These are phyloP conservation scores for Colletotrichum sp. DNA, from an alignment of 2,329 filamentous ascomycete species.

Conservation along the genomic window DNA sequence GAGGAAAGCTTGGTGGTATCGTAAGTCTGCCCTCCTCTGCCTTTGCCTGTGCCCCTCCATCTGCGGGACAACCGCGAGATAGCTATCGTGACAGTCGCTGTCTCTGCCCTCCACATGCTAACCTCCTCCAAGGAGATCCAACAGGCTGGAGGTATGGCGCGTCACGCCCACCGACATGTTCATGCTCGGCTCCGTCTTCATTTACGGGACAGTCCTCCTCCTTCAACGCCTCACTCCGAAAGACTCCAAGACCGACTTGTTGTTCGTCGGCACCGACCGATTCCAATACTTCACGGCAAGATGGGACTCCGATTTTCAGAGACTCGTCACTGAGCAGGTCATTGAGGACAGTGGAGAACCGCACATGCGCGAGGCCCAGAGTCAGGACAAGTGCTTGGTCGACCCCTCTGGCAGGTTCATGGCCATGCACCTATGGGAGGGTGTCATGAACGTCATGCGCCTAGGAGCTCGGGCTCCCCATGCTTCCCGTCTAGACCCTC, in stretches of 20 bases:
- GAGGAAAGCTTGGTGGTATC: conserved; percentile 77
- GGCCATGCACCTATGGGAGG: conserved; percentile 65
- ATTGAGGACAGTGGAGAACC: conserved; percentile 61
- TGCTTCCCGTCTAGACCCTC: conserved; percentile 45
- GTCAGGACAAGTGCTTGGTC: conserved; percentile 80
- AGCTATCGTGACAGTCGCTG: background rate
- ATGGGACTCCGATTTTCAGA: conserved; percentile 70
- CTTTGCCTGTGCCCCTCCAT: background rate
- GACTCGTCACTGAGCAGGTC: conserved; percentile 55
- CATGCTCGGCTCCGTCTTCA: conserved; percentile 69
- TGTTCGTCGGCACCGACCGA: conserved; percentile 91
- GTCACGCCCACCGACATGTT: conserved; percentile 67
- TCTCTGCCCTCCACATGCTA: conserved; percentile 26
- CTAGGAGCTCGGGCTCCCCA: conserved; percentile 51
- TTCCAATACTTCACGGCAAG: conserved; percentile 89
- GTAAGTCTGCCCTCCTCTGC: conserved; percentile 57
- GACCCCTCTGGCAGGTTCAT: conserved; percentile 75
- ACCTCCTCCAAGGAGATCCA: conserved; percentile 69
- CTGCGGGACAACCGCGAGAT: background rate
- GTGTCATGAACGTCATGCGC: conserved; percentile 60
- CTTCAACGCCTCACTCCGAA: conserved; percentile 80
- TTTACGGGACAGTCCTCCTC: conserved; percentile 89
- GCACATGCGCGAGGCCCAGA: conserved; percentile 78
- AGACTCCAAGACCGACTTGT: conserved; percentile 76
- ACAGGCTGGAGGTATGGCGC: conserved; percentile 84